Evolutionary conservation across 1,284 basidiomycete genomes (phyloP), one percentile per base, ranked within the genome.

Genomic region (Tilletia caries): DNA sequence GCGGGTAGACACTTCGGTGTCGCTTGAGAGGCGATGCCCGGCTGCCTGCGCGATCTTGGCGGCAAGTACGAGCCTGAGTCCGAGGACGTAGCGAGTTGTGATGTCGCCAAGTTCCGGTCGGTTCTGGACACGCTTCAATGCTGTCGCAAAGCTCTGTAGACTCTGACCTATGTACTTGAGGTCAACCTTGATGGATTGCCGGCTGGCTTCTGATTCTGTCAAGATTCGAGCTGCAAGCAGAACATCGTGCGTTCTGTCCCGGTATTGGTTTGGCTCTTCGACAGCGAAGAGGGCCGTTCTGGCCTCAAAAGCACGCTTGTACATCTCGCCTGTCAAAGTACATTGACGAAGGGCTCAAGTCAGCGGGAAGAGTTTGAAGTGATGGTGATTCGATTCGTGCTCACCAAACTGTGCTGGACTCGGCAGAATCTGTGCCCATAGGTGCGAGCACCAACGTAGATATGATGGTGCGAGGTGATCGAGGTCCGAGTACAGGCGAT

Each of bases 211-310:
- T 15, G 37, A 41, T 15, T 41, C 15, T 41, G 37, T 41, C 37
- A 41, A 62, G 29, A 62, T 25, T 3, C 29, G 27, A 6, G 27
- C 29, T 29, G 58, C 32, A 62, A 62, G 58, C 58, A 62, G 33
- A 25, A 15, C 32, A 23, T 62, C 32, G 12, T 33, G 20, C 4
- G 58, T 34, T 13, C 34, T 34, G 32, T 62, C 32, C 32, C 58
- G 58, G 58, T 62, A 62, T 29, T 62, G 58, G 23, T 62, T 62
- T 2, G 58, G 32, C 58, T 29, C 58, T 15, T 62, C 58, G 58
- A 62, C 33, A 23, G 58, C 58, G 32, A 62, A 62, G 15, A 62
- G 32, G 18, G 58, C 58, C 3, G 29, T 32, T 34, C 32, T 13
- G 6, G 8, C 32, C 32, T 62, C 33, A 15, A 62, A 62, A 12